phyloP scores from a whole-genome alignment of 2,329 filamentous ascomycete species.

The Atkinsonella hypoxylon region DNA sequence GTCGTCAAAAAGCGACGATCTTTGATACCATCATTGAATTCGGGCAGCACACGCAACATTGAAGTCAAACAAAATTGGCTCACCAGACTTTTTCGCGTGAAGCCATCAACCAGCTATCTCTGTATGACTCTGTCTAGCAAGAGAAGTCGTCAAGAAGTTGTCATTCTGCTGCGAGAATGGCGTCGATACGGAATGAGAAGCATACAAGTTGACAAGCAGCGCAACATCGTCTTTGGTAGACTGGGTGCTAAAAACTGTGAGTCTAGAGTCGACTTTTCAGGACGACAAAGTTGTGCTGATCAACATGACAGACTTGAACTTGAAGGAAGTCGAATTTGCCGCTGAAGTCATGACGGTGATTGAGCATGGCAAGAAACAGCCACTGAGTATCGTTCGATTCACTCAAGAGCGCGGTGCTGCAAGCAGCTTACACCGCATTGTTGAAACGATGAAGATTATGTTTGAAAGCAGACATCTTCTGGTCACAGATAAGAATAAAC shows the following conservation, averaged over 20 bases:
- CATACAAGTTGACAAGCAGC: conserved; percentile 65
- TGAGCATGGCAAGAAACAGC: conserved; percentile 66
- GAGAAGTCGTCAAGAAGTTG: conserved; percentile 64
- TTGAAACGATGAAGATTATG: conserved; percentile 61
- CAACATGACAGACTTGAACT: conserved; percentile 49
- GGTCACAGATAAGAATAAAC: conserved; percentile 53
- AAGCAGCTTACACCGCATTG: conserved; percentile 74
- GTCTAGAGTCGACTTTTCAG: conserved; percentile 16
- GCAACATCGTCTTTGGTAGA: conserved; percentile 67
- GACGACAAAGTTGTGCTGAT: conserved; percentile 9
- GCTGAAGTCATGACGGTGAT: conserved; percentile 82
- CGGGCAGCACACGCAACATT: conserved; percentile 37
- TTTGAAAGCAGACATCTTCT: conserved; percentile 55
- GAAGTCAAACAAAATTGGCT: conserved; percentile 76
- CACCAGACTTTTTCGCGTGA: conserved; percentile 77
- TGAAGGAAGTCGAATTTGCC: conserved; percentile 82
- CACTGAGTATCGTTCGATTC: conserved; percentile 71
- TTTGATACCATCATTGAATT: conserved; percentile 23
- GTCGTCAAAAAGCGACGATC: conserved; percentile 9
- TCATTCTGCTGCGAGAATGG: conserved; percentile 68
- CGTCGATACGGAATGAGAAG: conserved; percentile 69
- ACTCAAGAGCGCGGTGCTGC: conserved; percentile 87
- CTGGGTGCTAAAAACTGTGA: conserved; percentile 70
- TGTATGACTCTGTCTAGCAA: conserved; percentile 61
- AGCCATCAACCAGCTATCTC: conserved; percentile 63